Base-by-base conservation (phyloP, 2,329 filamentous ascomycete genomes). In the Scedosporium boydii region DNA sequence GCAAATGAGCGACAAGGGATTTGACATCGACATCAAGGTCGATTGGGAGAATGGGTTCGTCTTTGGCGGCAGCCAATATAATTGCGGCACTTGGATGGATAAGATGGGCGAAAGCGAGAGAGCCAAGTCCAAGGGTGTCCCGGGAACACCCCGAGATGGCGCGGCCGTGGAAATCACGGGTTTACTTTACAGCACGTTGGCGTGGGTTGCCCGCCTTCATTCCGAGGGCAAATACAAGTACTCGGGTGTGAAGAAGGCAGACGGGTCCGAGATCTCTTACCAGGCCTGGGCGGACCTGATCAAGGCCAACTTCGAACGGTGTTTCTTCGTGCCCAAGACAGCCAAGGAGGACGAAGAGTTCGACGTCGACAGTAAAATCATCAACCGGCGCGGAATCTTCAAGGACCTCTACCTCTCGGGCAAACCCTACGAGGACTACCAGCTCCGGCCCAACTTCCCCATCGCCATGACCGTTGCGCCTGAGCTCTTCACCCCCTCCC, bases 51-150 rank as follows among this genome's bases (percentile, higher is more conserved):
- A 72, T 2, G 96, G 95, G 23, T 84, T 99, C 66, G 87, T 99
- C 63, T 96, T 96, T 70, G 95, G 96, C 62, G 95, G 96, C 41
- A 98, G 91, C 70, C 93, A 97, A 71, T 82, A 79, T 76, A 99
- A 99, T 75, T 99, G 96, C 69, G 95, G 95, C 60, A 99, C 95
- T 1, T 99, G 95, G 95, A 97, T 97, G 92, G 95, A 99, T 80
- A 99, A 99, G 82, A 99, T 99, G 95, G 95, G 95, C n/a, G 95
- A 99, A 74, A 96, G 92, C 65, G 86, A 90, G 66, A 90, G 87
- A 65, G 95, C 96, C 16, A 88, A 89, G 63, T 96, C 87, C 70
- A 98, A 97, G 77, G 96, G 95, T 59, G 80, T 96, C 21, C 96
- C 95, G 0, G 95, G 93, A 7, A 99, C 95, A n/a, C 95, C 95